Evolutionary conservation across 441 rosid species (phyloP).

Genomic region (Pelargonium fulgidum): DNA sequence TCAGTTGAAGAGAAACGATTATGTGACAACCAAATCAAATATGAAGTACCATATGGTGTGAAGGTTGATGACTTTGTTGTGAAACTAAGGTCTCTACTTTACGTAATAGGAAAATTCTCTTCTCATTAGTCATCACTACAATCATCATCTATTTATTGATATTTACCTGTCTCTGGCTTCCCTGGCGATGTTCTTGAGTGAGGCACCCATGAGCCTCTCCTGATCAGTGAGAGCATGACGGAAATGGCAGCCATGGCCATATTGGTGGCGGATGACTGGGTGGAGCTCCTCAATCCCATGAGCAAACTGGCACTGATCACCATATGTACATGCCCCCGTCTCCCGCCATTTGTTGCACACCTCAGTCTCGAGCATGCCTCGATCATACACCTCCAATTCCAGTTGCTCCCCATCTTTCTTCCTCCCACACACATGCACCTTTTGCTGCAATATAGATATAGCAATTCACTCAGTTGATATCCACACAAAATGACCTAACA

Average conservation of each 20-base stretch:
- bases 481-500: no score
- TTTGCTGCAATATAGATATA: neutral
- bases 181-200: no score
- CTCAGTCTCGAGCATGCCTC: slow-evolving; percentile 64
- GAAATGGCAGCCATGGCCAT: slow-evolving; percentile 64
- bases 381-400: slow-evolving; percentile 53
- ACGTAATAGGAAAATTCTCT: no score
- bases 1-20: no score
- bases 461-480: no score
- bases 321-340: slow-evolving; percentile 62
- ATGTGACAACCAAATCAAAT: no score
- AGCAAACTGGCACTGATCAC: slow-evolving; percentile 60
- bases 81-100: no score
- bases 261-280: slow-evolving; percentile 67
- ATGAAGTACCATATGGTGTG: no score
- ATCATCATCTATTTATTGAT: no score
- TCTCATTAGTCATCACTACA: no score
- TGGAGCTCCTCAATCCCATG: slow-evolving; percentile 60
- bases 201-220: slow-evolving; percentile 28
- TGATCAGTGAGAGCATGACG: slow-evolving; percentile 58
- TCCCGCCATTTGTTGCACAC: slow-evolving; percentile 73
- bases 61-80: no score
- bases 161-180: no score
- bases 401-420: slow-evolving; percentile 36
- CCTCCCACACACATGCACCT: slow-evolving; percentile 9